Percentiles rank a stretch among this genome's conserved stretches.
phyloP scores from a whole-genome alignment of 208 protist genomes.

The Trichomonas tenax region DNA sequence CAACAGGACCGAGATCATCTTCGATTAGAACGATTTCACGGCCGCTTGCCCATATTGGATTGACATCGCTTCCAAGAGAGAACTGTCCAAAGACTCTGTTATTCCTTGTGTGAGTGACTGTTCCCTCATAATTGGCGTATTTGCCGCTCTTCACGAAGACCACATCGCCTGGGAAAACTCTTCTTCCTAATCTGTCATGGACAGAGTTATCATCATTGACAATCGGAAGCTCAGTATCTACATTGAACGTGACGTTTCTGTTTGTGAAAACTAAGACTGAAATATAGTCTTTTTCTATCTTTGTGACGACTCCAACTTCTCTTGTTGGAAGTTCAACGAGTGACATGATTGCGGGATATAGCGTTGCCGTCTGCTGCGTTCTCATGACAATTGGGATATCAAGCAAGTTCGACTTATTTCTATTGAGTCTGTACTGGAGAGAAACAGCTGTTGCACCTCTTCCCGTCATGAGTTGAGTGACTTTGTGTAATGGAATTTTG shows the following conservation, averaged over 20 bases:
- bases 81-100: not conserved
- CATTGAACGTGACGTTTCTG: not conserved
- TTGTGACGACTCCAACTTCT: not conserved
- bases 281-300: not conserved
- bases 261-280: not conserved
- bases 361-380: not conserved
- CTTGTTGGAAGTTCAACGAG: not conserved
- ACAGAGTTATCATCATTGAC: not conserved
- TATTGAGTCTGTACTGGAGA: not conserved
- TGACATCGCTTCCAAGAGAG: not conserved
- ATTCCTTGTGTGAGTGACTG: not conserved
- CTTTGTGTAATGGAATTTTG: not conserved
- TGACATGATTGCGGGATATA: not conserved
- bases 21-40: not conserved
- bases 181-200: not conserved
- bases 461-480: not conserved
- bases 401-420: not conserved
- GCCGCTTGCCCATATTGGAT: not conserved
- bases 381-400: not conserved
- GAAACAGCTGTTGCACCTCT: not conserved
- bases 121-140: not conserved
- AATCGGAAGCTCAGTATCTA: not conserved
- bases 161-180: not conserved
- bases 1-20: not conserved
- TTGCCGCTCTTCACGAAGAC: not conserved